Conservation (phyloP, 2,329 filamentous ascomycete species). For the Alternaria sp. region DNA sequence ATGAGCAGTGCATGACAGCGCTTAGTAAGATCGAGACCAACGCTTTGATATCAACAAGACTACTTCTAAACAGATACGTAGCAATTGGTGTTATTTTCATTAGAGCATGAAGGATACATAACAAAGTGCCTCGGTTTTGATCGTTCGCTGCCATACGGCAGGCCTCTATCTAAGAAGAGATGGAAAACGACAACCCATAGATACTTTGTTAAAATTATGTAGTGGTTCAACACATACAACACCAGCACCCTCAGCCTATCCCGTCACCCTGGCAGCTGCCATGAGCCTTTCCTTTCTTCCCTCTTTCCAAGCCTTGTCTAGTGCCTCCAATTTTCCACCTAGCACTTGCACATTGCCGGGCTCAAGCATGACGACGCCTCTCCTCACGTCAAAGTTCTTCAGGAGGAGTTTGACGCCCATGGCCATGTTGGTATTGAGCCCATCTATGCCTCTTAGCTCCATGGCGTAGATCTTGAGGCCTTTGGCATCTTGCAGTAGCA, state of each 20-base stretch:
- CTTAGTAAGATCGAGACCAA: background rate
- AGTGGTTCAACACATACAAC: background rate
- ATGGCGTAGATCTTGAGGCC: constrained; percentile 73
- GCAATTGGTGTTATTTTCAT: background rate
- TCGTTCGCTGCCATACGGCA: background rate
- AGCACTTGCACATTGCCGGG: constrained; percentile 71
- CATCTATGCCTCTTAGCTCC: constrained; percentile 71
- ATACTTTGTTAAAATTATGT: background rate
- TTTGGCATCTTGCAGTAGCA: constrained; percentile 79
- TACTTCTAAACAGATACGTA: background rate
- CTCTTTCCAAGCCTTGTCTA: constrained; percentile 79
- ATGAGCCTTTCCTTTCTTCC: constrained; percentile 73
- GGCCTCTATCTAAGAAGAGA: background rate
- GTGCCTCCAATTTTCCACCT: constrained; percentile 84
- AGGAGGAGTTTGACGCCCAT: constrained; percentile 86
- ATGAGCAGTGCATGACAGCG: background rate
- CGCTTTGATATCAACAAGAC: background rate
- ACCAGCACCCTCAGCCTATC: background rate
- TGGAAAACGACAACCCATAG: background rate
- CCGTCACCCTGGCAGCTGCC: constrained; percentile 55
- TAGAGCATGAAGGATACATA: background rate
- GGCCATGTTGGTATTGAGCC: constrained; percentile 68
- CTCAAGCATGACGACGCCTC: constrained; percentile 81
- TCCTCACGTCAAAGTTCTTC: constrained; percentile 68
- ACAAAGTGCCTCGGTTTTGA: background rate